These are phyloP conservation scores for Allium sativum DNA, from an alignment of 106 monocot species.

Conservation along the genomic window DNA sequence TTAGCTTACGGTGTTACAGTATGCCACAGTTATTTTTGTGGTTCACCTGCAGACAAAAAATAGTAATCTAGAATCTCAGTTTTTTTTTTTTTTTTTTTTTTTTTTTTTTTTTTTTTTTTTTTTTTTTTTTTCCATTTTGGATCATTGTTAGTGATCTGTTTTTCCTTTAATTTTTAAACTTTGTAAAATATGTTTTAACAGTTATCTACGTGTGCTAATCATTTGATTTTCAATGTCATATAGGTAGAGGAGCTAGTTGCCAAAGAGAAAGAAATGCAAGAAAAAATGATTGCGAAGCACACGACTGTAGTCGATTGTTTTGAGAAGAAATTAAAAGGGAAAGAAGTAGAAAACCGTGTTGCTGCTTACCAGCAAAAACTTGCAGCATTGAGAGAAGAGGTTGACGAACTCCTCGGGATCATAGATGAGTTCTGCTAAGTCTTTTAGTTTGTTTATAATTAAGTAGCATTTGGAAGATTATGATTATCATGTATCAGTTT, in stretches of 20 bases:
- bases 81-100: no score
- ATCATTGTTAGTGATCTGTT: not conserved
- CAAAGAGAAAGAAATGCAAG: slow-evolving; percentile 88
- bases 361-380: slow-evolving; percentile 66
- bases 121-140: not conserved
- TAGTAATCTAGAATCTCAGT: no score
- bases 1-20: no score
- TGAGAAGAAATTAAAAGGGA: slow-evolving; percentile 72
- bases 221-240: not conserved
- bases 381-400: slow-evolving; percentile 49
- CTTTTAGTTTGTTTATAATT: not conserved
- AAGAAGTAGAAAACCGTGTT: slow-evolving; percentile 67
- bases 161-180: not conserved
- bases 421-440: slow-evolving; percentile 55
- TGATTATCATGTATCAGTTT: not conserved
- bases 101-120: no score
- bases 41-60: no score
- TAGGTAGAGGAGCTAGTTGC: slow-evolving; percentile 80
- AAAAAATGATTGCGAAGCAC: slow-evolving; percentile 72
- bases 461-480: not conserved
- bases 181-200: not conserved
- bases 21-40: no score
- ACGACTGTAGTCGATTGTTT: slow-evolving; percentile 63
- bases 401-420: slow-evolving; percentile 65
- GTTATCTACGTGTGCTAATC: not conserved